Evolutionary conservation across 2,329 filamentous ascomycete genomes (phyloP), one percentile per base, ranked within the genome.

Genomic region (Westerdykella aurantiaca): DNA sequence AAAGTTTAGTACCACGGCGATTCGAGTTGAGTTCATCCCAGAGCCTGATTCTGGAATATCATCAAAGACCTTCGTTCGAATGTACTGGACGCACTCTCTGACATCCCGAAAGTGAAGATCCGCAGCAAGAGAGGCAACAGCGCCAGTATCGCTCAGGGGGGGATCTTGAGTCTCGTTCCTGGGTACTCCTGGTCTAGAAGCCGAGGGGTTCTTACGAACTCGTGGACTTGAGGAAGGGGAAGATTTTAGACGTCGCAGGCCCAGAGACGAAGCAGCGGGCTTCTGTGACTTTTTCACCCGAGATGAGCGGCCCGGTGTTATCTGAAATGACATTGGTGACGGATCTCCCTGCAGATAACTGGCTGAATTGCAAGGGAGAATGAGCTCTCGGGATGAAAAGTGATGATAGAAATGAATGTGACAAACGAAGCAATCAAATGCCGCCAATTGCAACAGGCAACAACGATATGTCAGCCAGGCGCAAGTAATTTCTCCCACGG

Each of bases 11-110:
- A 85, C 68, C 55, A 84, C 78, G 2, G 82, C 72, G 12, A 81
- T 80, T 10, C 81, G 73, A 16, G 76, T 77, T 5, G 80, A 82
- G 52, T 74, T 78, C 75, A 88, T 80, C 17, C 83, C 83, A 0
- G 75, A 70, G 7, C 69, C 69, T 37, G 68, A 69, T 16, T 75
- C 71, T 2, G 84, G 84, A 10, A 88, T 69, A 1, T 76, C 69
- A 33, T 73, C 76, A 68, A 87, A 88, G 77, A 85, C 86, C 55
- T 69, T 72, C 16, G 60, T 66, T 31, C 76, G 77, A 39, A 83
- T 77, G 63, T 83, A 78, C 41, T 75, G 70, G 58, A 88, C 80
- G 17, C 71, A 80, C 59, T 86, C 82, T 0, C 79, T 72, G 1
- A 83, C 76, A 60, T 84, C 80, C 40, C 78, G 72, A 5, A 85